Percentiles rank a stretch among this genome's conserved stretches.
Evolutionary conservation across 2,329 filamentous ascomycete genomes (phyloP).

Genomic region (Fusarium sp.): DNA sequence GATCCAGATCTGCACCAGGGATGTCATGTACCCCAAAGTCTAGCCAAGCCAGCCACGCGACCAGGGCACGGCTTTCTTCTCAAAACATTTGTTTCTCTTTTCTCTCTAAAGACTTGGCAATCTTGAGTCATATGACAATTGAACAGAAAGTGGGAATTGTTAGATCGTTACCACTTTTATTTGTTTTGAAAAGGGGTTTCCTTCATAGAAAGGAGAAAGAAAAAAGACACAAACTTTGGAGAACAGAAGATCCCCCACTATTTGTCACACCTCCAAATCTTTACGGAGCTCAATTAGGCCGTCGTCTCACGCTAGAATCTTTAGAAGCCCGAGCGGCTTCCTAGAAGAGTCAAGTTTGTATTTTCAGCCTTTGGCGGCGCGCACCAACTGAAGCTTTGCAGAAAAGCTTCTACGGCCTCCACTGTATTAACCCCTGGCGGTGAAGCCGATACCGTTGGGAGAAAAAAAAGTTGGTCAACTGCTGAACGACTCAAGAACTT

Average conservation of each 20-base stretch:
- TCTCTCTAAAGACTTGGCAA: neutral
- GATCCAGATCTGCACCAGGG: slow-evolving; percentile 35
- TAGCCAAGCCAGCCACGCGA: slow-evolving; percentile 17
- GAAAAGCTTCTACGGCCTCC: neutral
- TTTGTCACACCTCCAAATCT: slow-evolving; percentile 12
- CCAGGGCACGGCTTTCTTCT: neutral
- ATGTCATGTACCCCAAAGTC: slow-evolving; percentile 15
- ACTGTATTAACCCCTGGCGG: slow-evolving; percentile 12
- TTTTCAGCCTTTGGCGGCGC: neutral
- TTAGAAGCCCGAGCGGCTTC: slow-evolving; percentile 28
- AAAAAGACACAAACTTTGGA: neutral
- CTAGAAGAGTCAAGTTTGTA: slow-evolving; percentile 32
- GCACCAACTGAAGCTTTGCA: neutral
- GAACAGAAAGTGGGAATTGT: neutral
- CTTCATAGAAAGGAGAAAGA: neutral
- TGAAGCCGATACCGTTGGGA: slow-evolving; percentile 12
- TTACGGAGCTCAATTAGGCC: slow-evolving; percentile 24
- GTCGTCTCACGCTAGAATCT: slow-evolving; percentile 46
- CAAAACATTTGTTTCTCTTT: neutral
- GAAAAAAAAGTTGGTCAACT: neutral
- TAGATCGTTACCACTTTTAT: neutral
- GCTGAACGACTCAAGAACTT: neutral
- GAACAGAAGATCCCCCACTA: slow-evolving; percentile 21
- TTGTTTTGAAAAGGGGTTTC: neutral
- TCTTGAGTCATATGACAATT: too few species aligned